Evolutionary conservation across 1,284 basidiomycete genomes (phyloP), one percentile per base, ranked within the genome.

Genomic region (Hemileia vastatrix): DNA sequence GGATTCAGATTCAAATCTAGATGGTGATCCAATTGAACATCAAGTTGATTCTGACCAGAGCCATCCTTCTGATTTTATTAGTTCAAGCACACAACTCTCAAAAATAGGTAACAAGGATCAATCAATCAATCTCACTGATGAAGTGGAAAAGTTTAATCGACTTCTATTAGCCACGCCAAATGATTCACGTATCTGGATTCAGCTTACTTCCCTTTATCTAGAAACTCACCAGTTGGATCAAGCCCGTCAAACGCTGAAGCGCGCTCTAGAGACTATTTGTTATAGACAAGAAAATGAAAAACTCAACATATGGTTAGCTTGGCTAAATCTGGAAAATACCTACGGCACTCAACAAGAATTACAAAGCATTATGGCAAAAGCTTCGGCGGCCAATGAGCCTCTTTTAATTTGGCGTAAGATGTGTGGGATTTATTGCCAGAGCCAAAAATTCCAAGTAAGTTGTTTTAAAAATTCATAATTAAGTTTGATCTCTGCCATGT

Each of bases 201-300:
- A 96, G 76, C 98, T 94, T 77, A 97, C 99, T 90, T 94, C 93
- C 4, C 95, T 97, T 83, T 90, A 94, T 68, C 81, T 98, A 3
- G 90, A 93, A 69, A 83, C 98, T 13, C 91, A 92, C 48, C 94
- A 99, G 77, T 81, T 97, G 49, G 91, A 93, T 70, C 92, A 92
- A 77, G 95, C 94, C 13, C 84, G 93, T 40, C 84, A 87, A 72
- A 86, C 93, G 53, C 94, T 86, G 15, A 82, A 83, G 57, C 84
- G 90, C 31, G 95, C 93, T 3, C 79, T 95, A 65, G 81, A 85
- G 71, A 86, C 86, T 13, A 98, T 99, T 78, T 87, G 83, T 73
- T 97, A 93, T 80, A 83, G 95, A 58, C 95, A 99, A 77, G 95
- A 98, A 77, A 86, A 86, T 67, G 96, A 99, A 77, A 92, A 88